Conservation (phyloP, 2,329 filamentous ascomycete genomes). For the Hymenoscyphus linearis region DNA sequence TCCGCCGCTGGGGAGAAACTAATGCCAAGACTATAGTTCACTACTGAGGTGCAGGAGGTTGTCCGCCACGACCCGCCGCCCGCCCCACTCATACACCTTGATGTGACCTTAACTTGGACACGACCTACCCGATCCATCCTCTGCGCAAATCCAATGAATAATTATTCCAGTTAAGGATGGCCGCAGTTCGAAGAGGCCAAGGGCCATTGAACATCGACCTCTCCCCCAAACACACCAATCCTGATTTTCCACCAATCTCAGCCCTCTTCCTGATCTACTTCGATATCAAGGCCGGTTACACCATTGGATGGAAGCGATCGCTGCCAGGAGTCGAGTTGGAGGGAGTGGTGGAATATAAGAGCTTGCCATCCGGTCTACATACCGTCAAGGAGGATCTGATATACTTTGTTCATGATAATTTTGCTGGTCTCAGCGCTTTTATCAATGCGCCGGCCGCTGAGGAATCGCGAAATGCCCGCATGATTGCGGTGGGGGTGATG, state of each 20-base stretch:
- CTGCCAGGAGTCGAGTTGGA: slow-evolving; percentile 68
- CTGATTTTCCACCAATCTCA: slow-evolving; percentile 57
- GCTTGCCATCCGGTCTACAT: slow-evolving; percentile 87
- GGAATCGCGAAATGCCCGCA: slow-evolving; percentile 77
- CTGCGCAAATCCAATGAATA: neutral
- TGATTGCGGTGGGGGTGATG: slow-evolving; percentile 86
- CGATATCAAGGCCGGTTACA: slow-evolving; percentile 88
- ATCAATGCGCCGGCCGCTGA: slow-evolving; percentile 76
- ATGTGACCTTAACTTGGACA: neutral
- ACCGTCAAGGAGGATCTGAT: slow-evolving; percentile 82
- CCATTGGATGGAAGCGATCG: slow-evolving; percentile 81
- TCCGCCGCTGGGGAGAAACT: no score
- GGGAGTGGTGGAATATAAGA: slow-evolving; percentile 92
- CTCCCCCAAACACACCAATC: slow-evolving; percentile 24
- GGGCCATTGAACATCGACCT: slow-evolving; percentile 30
- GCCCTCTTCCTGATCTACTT: slow-evolving; percentile 87
- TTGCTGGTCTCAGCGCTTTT: slow-evolving; percentile 89
- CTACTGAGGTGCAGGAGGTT: neutral
- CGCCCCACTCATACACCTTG: neutral
- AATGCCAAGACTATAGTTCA: neutral
- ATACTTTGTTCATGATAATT: slow-evolving; percentile 83
- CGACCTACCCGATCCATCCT: neutral
- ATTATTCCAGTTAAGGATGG: slow-evolving; percentile 20
- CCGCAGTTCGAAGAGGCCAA: slow-evolving; percentile 30
- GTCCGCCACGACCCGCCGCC: neutral